Conservation (phyloP, 2,329 filamentous ascomycete genomes). For the Teratosphaeriaceae sp. region DNA sequence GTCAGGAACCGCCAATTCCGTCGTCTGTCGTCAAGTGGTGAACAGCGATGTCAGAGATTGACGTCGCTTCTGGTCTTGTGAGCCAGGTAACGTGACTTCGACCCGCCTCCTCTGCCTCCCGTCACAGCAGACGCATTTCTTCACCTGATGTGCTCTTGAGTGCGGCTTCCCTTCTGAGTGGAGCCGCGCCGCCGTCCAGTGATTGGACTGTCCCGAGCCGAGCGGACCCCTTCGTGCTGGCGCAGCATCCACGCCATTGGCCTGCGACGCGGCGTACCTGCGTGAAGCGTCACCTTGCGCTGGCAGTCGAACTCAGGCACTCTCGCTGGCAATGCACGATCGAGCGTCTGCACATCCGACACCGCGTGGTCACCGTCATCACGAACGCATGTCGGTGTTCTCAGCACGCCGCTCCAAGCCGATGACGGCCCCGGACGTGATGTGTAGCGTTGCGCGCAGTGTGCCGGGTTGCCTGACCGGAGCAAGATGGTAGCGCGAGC, state of each 20-base stretch:
- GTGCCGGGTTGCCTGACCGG: too few species aligned
- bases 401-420: too few species aligned
- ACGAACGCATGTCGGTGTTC: too few species aligned
- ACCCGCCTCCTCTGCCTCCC: neutral
- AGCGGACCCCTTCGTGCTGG: neutral
- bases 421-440: too few species aligned
- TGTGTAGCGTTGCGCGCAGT: too few species aligned
- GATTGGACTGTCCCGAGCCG: conserved; percentile 4
- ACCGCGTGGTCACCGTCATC: neutral
- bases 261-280: neutral
- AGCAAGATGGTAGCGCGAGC: neutral
- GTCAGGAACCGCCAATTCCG: neutral
- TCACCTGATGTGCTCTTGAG: conserved; percentile 10
- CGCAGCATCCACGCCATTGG: neutral
- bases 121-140: conserved; percentile 7
- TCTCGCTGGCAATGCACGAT: conserved; percentile 3
- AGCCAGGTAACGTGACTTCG: too few species aligned
- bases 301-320: neutral
- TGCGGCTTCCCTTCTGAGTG: conserved; percentile 8
- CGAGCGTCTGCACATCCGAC: neutral
- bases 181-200: conserved; percentile 3
- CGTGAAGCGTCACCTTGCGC: neutral
- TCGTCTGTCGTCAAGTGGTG: neutral
- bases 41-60: neutral
- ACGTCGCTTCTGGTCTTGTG: neutral